These are phyloP conservation scores for Lasiosphaeria hispida DNA, from an alignment of 495 filamentous ascomycete genomes.

Conservation along the genomic window DNA sequence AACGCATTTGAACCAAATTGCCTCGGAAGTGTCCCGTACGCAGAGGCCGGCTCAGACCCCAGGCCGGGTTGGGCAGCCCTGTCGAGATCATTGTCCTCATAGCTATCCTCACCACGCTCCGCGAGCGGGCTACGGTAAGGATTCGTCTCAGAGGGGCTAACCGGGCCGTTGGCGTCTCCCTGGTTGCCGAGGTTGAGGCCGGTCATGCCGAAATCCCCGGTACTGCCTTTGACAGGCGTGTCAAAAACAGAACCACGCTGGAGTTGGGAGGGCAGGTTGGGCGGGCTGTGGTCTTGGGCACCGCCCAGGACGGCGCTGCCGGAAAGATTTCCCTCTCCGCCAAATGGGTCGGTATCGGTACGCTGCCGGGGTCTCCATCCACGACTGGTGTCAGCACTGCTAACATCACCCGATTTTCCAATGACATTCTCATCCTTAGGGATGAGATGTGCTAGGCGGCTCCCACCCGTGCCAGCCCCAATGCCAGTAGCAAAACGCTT, in stretches of 20 bases:
- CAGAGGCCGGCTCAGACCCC: slow-evolving; percentile 41
- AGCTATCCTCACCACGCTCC: slow-evolving; percentile 63
- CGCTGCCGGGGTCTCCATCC: slow-evolving; percentile 54
- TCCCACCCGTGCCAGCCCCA: slow-evolving; percentile 38
- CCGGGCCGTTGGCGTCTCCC: slow-evolving; percentile 49
- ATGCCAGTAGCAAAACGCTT: slow-evolving; percentile 71
- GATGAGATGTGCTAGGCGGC: slow-evolving; percentile 79
- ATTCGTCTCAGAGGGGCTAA: slow-evolving; percentile 94
- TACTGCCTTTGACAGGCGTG: slow-evolving; percentile 57
- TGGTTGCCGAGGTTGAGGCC: slow-evolving; percentile 63
- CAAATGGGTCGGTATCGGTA: slow-evolving; percentile 82
- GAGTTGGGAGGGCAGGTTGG: slow-evolving; percentile 38
- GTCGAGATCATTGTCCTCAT: slow-evolving; percentile 63
- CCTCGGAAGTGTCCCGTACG: slow-evolving; percentile 47
- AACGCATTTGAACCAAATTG: slow-evolving; percentile 50
- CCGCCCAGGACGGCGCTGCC: slow-evolving; percentile 81
- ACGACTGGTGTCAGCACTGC: slow-evolving; percentile 33
- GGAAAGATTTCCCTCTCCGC: slow-evolving; percentile 58
- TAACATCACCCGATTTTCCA: slow-evolving; percentile 34
- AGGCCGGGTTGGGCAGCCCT: slow-evolving; percentile 36
- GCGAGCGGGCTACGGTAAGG: slow-evolving; percentile 84
- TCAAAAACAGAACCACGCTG: slow-evolving; percentile 46
- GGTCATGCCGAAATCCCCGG: slow-evolving; percentile 76
- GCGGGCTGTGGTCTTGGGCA: slow-evolving; percentile 68
- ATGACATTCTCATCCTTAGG: slow-evolving; percentile 71